These are phyloP conservation scores for Suillus americanus DNA, from an alignment of 768 basidiomycete genomes.

Conservation along the genomic window DNA sequence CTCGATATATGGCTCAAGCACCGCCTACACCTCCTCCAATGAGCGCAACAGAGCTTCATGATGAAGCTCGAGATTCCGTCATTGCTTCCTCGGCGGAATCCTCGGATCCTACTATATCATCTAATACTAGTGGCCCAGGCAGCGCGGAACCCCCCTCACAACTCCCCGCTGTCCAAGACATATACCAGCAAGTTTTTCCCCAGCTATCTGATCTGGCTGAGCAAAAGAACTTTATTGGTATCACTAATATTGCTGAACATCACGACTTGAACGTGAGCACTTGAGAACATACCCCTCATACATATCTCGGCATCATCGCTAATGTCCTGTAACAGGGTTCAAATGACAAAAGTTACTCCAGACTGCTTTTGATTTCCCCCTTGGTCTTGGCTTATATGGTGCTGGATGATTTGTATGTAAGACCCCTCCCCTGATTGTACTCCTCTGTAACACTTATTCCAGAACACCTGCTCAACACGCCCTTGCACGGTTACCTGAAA, in stretches of 20 bases:
- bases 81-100: not conserved
- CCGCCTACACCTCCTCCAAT: slow-evolving; percentile 66
- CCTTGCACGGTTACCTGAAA: slow-evolving; percentile 53
- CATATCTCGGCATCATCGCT: slow-evolving; percentile 4
- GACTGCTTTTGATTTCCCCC: slow-evolving; percentile 56
- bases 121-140: slow-evolving; percentile 5
- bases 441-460: not conserved
- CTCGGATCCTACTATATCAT: not conserved
- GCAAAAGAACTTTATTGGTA: slow-evolving; percentile 40
- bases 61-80: slow-evolving; percentile 40
- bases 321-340: slow-evolving; percentile 27
- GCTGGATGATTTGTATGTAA: slow-evolving; percentile 57
- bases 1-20: slow-evolving; percentile 47
- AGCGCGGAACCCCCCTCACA: slow-evolving; percentile 16
- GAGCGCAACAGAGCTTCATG: slow-evolving; percentile 54
- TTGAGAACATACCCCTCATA: not conserved
- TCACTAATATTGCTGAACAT: slow-evolving; percentile 49
- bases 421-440: not conserved
- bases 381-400: slow-evolving; percentile 67
- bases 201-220: slow-evolving; percentile 44
- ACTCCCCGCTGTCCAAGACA: slow-evolving; percentile 25
- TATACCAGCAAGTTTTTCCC: slow-evolving; percentile 46
- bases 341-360: slow-evolving; percentile 40
- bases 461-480: slow-evolving; percentile 64
- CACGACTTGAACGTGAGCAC: slow-evolving; percentile 53